Base-by-base conservation (phyloP, 1,139 yeast species). In the Pichia sp. region DNA sequence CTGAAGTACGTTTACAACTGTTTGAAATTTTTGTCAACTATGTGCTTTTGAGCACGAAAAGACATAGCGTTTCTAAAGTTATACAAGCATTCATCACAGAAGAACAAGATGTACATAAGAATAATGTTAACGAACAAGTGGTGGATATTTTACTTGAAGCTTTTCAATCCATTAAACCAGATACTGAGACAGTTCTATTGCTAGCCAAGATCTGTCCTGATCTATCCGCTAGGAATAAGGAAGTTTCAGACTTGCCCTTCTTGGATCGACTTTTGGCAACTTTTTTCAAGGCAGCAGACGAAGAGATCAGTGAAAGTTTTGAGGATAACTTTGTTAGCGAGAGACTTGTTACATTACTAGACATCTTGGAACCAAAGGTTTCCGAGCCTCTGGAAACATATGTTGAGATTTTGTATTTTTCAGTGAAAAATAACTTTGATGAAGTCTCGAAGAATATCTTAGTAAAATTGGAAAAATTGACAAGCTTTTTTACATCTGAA, bases 1-100 rank as follows among this genome's bases (percentile, higher is more conserved):
- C 34, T 12, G 51, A 46, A 4, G 46, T 63, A 10, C 57, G 71
- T 46, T 51, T 68, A 52, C 63, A 67, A 38, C 54, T 68, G 4
- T 67, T 68, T 57, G 70, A 67, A 55, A 60, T 68, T n/a, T 69
- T 69, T 52, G 44, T 67, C 46, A 66, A 66, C 50, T 69, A 68
- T 53, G 62, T 67, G 7, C 46, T 67, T 41, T 55, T 69, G 33
- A 65, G 71, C 48, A 58, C 62, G 12, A 64, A 66, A 29, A 55
- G 67, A 20, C 47, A 55, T 4, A 62, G 58, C 46, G 53, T 66
- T 14, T 49, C 58, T 33, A 61, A 58, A 43, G 57, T 66, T 4
- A 58, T 68, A 14, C 63, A 64, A 30, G 67, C 69, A 1, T 67
- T 66, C 41, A 49, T 63, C 3, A 57, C 58, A 10, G 68, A 67